Evolutionary conservation across 2,329 filamentous ascomycete genomes (phyloP), one percentile per base, ranked within the genome.

Genomic region (Fusarium dimerum): DNA sequence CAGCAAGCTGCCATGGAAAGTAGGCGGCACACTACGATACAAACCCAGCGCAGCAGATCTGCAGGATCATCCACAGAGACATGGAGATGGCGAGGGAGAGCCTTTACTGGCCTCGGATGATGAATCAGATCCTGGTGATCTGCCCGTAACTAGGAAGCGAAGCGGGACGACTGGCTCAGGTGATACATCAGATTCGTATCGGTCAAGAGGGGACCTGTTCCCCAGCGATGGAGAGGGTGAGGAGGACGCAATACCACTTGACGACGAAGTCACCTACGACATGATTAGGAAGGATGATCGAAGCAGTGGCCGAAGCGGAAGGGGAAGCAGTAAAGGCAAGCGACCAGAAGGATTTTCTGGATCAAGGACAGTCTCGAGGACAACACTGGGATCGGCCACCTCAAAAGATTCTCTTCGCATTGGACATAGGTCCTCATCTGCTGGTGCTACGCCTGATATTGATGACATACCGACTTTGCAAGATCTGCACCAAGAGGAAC

Each of bases 11-110:
- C 92, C 93, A 12, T 97, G 91, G 79, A 90, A 88, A 66, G 78
- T 96, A 66, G 91, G 92, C 36, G 87, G 88, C 5, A 90, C 88
- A 3, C 71, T 96, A 62, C 83, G 90, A 66, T 97, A 97, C 70
- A 90, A 91, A 68, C 93, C 93, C 32, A 95, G 90, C 50, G 92
- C 91, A 30, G 92, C 93, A 45, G 91, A 96, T 73, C 71, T 97
- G 57, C 90, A 92, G 64, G 93, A 97, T 53, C 88, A 96, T 61
- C 91, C 92, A 2, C 85, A 87, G 17, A 71, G 68, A 54, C 72
- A 75, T 42, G 70, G 69, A 4, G 74, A 70, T 48, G 75, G 76
- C 45, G 89, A 95, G 63, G 80, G 81, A 34, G 84, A 90, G 59
- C 90, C 91, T 8, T 71, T 96, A 46, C 78, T 96, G 48, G 72